A percentile compares a stretch with the other conserved stretches of the same genome.
These are phyloP conservation scores for Gossypium ekmanianum DNA, from an alignment of 345 rosid genomes.

Conservation along the genomic window DNA sequence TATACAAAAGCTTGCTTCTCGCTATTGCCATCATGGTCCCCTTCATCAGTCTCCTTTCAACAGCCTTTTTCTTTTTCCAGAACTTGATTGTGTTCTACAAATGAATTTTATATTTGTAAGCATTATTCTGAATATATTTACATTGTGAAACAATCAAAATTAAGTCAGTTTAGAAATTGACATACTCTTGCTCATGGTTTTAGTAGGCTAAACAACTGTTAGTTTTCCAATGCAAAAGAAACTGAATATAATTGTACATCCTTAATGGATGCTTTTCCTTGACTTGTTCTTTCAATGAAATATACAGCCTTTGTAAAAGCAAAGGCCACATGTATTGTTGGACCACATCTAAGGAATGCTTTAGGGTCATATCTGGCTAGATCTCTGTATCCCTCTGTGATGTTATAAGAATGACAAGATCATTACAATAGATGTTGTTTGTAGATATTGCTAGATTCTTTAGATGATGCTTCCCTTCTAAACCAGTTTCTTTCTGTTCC, in stretches of 20 bases:
- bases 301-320: neutral
- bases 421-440: neutral
- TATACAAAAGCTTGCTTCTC: constrained; percentile 18
- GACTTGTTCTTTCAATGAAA: neutral
- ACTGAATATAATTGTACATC: neutral
- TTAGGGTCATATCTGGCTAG: neutral
- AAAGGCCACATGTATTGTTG: constrained; percentile 15
- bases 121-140: neutral
- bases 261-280: neutral
- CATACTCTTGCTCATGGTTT: neutral
- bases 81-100: neutral
- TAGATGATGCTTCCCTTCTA: neutral
- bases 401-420: neutral
- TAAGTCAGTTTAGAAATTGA: neutral
- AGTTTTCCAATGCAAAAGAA: neutral
- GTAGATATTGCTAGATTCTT: neutral
- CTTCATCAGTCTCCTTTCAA: constrained; percentile 13
- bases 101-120: neutral
- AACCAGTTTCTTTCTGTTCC: neutral
- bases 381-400: neutral
- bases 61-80: constrained; percentile 19
- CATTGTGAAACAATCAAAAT: neutral
- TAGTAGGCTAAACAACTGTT: neutral
- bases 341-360: constrained; percentile 21
- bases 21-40: constrained; percentile 31